These are phyloP conservation scores for Colletotrichum truncatum DNA, from an alignment of 2,329 filamentous ascomycete genomes.

Conservation along the genomic window DNA sequence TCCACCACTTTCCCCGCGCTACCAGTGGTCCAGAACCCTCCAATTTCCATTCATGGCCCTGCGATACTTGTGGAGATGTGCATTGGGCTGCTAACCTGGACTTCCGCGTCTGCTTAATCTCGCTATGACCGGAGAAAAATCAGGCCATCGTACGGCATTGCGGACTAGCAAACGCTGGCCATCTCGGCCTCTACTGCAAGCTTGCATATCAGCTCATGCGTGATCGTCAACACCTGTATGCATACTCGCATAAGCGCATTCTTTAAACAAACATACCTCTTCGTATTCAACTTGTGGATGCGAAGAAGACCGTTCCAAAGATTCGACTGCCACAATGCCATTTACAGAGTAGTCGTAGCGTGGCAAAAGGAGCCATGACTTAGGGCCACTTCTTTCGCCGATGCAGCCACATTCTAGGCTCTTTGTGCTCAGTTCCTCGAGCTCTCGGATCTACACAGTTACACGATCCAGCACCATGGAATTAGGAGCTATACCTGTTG, in stretches of 20 bases:
- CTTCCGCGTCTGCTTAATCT: neutral
- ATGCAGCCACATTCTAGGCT: constrained; percentile 4
- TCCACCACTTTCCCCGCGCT: neutral
- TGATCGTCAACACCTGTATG: too few species aligned
- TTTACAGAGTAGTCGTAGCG: too few species aligned
- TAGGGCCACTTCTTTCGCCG: neutral
- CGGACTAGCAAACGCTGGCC: neutral
- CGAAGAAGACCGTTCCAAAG: too few species aligned
- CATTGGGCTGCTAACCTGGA: neutral
- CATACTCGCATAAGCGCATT: too few species aligned
- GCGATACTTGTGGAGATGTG: constrained; percentile 4
- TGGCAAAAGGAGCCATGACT: constrained; percentile 10
- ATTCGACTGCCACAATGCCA: too few species aligned
- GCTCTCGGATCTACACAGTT: neutral
- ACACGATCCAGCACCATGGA: neutral
- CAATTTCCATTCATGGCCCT: neutral
- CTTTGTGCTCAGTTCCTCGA: neutral
- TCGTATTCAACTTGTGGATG: neutral
- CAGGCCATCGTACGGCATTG: neutral
- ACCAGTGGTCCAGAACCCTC: neutral
- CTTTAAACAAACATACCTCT: neutral
- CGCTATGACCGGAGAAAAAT: neutral
- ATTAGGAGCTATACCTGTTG: neutral
- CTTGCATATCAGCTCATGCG: constrained; percentile 12
- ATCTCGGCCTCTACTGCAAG: neutral